Evolutionary conservation across 371 early-diverging fungal species (phyloP).

Genomic region (Fennellomyces sp.): DNA sequence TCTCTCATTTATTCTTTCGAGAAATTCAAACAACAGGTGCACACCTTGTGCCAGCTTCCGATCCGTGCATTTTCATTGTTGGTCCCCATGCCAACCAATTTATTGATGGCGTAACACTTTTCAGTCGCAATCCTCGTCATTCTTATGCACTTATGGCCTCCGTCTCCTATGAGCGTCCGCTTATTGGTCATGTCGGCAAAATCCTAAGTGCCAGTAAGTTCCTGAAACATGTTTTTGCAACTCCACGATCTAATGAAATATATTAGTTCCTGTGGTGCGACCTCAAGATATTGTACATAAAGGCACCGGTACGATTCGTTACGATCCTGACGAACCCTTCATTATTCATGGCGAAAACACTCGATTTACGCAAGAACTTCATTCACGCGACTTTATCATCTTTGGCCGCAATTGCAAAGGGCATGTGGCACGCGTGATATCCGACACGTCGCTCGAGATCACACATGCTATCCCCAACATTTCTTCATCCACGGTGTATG

Average conservation of each 20-base stretch:
- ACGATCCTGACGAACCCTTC: slow-evolving; percentile 66
- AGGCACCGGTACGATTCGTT: slow-evolving; percentile 75
- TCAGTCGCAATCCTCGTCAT: slow-evolving; percentile 74
- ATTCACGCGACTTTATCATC: slow-evolving; percentile 62
- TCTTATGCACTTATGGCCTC: slow-evolving; percentile 87
- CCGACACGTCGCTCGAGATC: slow-evolving; percentile 78
- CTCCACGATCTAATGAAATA: too few relatives aligned
- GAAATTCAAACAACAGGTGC: slow-evolving; percentile 86
- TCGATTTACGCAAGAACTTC: slow-evolving; percentile 69
- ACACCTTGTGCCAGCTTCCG: slow-evolving; percentile 82
- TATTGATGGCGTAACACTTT: slow-evolving; percentile 87
- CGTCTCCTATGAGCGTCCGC: slow-evolving; percentile 78
- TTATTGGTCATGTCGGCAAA: slow-evolving; percentile 84
- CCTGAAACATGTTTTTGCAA: too few relatives aligned
- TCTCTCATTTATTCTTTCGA: slow-evolving; percentile 78
- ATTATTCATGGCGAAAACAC: slow-evolving; percentile 71
- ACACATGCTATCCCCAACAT: slow-evolving; percentile 29
- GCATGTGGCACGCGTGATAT: slow-evolving; percentile 75
- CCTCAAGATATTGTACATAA: slow-evolving; percentile 85
- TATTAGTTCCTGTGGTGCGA: slow-evolving; percentile 86
- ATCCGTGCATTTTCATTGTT: slow-evolving; percentile 93
- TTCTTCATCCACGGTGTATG: neutral
- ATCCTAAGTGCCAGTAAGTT: slow-evolving; percentile 68
- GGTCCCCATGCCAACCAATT: slow-evolving; percentile 98
- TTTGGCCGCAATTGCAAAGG: slow-evolving; percentile 69